These are phyloP conservation scores for Penicillium dipodomyicola DNA, from an alignment of 495 filamentous ascomycete species.

Conservation along the genomic window DNA sequence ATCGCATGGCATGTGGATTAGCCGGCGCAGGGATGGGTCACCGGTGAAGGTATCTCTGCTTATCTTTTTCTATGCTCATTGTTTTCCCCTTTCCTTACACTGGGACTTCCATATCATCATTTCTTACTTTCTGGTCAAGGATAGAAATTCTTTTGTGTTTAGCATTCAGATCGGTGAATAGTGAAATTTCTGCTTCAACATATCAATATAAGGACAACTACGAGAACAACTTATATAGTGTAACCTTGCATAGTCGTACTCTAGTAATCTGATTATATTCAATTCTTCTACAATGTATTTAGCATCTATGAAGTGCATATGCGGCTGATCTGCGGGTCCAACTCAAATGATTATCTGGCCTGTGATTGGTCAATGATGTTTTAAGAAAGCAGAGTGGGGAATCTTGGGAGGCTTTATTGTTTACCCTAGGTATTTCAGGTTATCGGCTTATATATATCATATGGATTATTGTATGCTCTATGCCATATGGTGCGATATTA, in stretches of 20 bases:
- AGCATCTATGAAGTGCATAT: neutral
- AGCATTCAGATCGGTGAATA: neutral
- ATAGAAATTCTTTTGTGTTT: conserved; percentile 2
- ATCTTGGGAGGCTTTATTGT: neutral
- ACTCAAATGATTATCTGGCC: neutral
- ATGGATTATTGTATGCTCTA: neutral
- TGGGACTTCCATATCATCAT: conserved; percentile 9
- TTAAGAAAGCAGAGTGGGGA: conserved; percentile 17
- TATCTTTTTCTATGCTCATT: conserved; percentile 8
- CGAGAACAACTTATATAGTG: neutral
- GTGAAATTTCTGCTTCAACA: neutral
- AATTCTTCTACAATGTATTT: neutral
- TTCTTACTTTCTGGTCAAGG: conserved; percentile 9
- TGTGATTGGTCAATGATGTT: conserved; percentile 12
- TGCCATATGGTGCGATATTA: neutral
- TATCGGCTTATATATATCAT: neutral
- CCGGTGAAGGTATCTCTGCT: conserved; percentile 3
- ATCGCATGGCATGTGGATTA: conserved; percentile 24
- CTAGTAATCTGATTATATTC: neutral
- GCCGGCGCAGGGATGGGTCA: conserved; percentile 22
- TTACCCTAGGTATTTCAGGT: neutral
- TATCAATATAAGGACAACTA: neutral
- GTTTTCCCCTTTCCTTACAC: conserved; percentile 1
- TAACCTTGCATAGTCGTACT: neutral
- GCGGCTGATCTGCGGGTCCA: conserved; percentile 2